Conservation (phyloP, 2,329 filamentous ascomycete species). For the Colletotrichum tofieldiae region DNA sequence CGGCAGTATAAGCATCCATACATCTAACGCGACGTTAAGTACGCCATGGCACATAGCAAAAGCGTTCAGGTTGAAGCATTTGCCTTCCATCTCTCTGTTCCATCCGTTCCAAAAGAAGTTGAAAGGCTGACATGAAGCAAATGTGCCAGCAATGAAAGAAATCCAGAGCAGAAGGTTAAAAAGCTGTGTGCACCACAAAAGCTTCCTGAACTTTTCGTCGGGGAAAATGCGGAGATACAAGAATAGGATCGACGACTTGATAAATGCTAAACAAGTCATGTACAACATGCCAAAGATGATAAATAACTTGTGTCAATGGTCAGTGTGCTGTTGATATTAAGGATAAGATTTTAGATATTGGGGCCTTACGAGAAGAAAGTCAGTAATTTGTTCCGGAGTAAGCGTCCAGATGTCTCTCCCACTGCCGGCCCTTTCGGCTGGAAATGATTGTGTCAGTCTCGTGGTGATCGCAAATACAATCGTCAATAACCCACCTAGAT, state of each 20-base stretch:
- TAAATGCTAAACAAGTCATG: slow-evolving; percentile 51
- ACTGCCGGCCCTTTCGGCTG: slow-evolving; percentile 16
- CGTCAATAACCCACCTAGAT: neutral
- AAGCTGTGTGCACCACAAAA: slow-evolving; percentile 45
- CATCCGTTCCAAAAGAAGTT: slow-evolving; percentile 60
- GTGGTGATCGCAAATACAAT: too few species aligned
- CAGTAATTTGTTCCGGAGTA: slow-evolving; percentile 48
- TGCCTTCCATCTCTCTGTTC: slow-evolving; percentile 49
- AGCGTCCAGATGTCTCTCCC: slow-evolving; percentile 47
- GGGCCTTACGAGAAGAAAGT: slow-evolving; percentile 22
- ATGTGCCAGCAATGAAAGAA: slow-evolving; percentile 52
- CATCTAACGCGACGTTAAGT: slow-evolving; percentile 62
- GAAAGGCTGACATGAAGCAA: slow-evolving; percentile 60
- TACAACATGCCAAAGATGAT: slow-evolving; percentile 55
- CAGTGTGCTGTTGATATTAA: slow-evolving; percentile 38
- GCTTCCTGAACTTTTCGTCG: slow-evolving; percentile 45
- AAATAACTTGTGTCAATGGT: slow-evolving; percentile 49
- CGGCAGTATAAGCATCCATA: slow-evolving; percentile 60
- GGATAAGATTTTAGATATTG: slow-evolving; percentile 37
- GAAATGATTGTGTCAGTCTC: neutral
- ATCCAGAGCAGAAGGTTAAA: slow-evolving; percentile 32
- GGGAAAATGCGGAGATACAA: slow-evolving; percentile 57
- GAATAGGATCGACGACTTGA: slow-evolving; percentile 55
- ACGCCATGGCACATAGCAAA: slow-evolving; percentile 58
- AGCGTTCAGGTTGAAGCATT: slow-evolving; percentile 55